phyloP scores from a whole-genome alignment of 2,329 filamentous ascomycete genomes.

The Cytospora schulzeri region DNA sequence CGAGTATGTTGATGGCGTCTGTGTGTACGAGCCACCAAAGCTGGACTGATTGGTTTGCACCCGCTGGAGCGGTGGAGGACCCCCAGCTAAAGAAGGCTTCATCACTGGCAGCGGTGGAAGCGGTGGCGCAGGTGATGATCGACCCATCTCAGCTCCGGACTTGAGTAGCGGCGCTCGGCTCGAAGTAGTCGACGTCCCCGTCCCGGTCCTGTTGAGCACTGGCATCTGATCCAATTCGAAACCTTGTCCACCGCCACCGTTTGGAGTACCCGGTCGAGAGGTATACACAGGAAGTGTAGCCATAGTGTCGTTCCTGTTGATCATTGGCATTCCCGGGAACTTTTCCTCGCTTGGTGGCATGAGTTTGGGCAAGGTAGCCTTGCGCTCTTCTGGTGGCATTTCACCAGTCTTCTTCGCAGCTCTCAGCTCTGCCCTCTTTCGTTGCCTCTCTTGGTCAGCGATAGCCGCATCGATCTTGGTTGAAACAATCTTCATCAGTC shows the following conservation, averaged over 20 bases:
- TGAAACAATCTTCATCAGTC: conserved; percentile 81
- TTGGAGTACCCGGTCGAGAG: conserved; percentile 59
- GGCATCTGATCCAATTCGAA: conserved; percentile 58
- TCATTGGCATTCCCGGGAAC: conserved; percentile 59
- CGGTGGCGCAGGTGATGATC: conserved; percentile 35
- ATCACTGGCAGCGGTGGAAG: conserved; percentile 30
- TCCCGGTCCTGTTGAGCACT: conserved; percentile 41
- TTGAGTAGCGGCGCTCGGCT: conserved; percentile 36
- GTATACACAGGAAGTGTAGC: conserved; percentile 64
- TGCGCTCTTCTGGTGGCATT: conserved; percentile 51
- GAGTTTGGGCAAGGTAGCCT: conserved; percentile 67
- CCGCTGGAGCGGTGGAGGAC: conserved; percentile 31
- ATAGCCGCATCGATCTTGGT: conserved; percentile 87
- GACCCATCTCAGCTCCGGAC: conserved; percentile 37
- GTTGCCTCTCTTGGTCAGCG: conserved; percentile 71
- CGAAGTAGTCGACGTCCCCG: conserved; percentile 32
- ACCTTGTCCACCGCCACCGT: conserved; percentile 34
- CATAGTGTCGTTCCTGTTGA: conserved; percentile 62
- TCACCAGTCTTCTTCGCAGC: conserved; percentile 58
- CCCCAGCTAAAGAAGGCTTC: conserved; percentile 31
- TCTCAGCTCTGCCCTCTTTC: conserved; percentile 53
- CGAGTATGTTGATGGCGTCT: conserved; percentile 32
- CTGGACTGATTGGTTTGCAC: conserved; percentile 33
- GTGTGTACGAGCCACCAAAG: conserved; percentile 31
- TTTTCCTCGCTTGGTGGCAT: conserved; percentile 48